Evolutionary conservation across 2,329 filamentous ascomycete genomes (phyloP), one percentile per base, ranked within the genome.

Genomic region (Pseudogymnoascus sp.): DNA sequence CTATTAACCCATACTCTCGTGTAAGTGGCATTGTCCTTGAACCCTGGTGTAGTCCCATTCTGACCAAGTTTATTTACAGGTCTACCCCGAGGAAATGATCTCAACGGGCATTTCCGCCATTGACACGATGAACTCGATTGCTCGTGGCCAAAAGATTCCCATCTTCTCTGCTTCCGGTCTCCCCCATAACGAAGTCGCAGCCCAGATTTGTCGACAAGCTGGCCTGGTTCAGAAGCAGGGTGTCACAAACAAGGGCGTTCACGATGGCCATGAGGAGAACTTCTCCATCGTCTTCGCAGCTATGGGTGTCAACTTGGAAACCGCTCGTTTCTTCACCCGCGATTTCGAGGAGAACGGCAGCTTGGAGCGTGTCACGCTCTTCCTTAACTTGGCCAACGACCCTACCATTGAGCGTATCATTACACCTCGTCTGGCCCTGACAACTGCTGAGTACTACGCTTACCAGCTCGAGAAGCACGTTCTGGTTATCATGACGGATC

Each of bases 401-500:
- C 94, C 94, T 71, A 99, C 94, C 61, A 99, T 99, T 77, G 94
- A 99, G 79, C 94, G 94, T 88, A 99, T 99, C 75, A 99, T 99
- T 75, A 99, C 94, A 61, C 94, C 94, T 75, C 94, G 94, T 85
- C 89, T 99, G 65, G 94, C 94, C 61, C 85, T 99, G 68, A 99
- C 94, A 59, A 99, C 95, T 26, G 94, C 94, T 77, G 94, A 99
- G 79, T 99, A 99, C 85, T 99, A 97, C 78, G 94, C 94, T 74
- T 99, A 99, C 81, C 94, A 99, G 79, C 86, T 99, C 69, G 94
- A 99, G 85, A 99, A 99, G 86, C 94, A 99, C 85, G 94, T 99
- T 66, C 79, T 99, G 68, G 94, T 99, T 73, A 99, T 99, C 77
- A 87, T 99, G 74, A 99, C 95, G 62, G 94, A 99, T 83, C 80